Evolutionary conservation across 1,284 basidiomycete species (phyloP), one percentile per base, ranked within the genome.

Genomic region (Rhodotorula mucilaginosa): DNA sequence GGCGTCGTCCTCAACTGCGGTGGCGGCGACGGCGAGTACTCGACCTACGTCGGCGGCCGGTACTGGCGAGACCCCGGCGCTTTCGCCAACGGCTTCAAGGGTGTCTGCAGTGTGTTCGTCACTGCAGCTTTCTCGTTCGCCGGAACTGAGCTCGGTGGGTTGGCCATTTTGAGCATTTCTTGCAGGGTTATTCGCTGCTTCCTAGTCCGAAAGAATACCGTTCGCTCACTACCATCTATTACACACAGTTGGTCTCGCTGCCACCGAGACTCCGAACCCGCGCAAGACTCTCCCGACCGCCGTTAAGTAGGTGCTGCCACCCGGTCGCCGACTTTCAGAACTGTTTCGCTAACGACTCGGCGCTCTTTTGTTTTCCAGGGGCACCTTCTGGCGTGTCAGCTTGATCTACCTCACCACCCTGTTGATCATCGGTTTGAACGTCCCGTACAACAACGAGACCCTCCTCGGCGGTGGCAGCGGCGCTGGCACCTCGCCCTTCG

Each of bases 231-330:
- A 29, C 1, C 29, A 12, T 29, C 3, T 16, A 3, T 56, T 3
- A 4, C 26, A 2, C 18, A 29, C 26, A 56, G 61, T 90, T 85
- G 89, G 89, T 88, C 73, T 87, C 83, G 74, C 87, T 83, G 79
- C 85, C 83, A 76, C 90, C 87, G 70, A 90, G 85, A 84, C 84
- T 5, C 79, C 80, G 68, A 82, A 84, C 78, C 83, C 84, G 13
- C 79, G 83, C 66, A 82, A 82, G 76, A 80, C 82, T 44, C 79
- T 85, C 62, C 84, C 84, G 13, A 80, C 80, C 60, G 84, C 84
- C 57, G 82, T 83, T 79, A 84, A 84, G 80, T 76, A 76, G 10
- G 49, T 51, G 49, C 19, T 12, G 23, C 34, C 10, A 52, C n/a
- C 18, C 51, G 21, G n/a, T 16, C 7, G 6, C 13, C n/a, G 18